Conservation (phyloP, 768 basidiomycete species). For the Suillus clintonianus region DNA sequence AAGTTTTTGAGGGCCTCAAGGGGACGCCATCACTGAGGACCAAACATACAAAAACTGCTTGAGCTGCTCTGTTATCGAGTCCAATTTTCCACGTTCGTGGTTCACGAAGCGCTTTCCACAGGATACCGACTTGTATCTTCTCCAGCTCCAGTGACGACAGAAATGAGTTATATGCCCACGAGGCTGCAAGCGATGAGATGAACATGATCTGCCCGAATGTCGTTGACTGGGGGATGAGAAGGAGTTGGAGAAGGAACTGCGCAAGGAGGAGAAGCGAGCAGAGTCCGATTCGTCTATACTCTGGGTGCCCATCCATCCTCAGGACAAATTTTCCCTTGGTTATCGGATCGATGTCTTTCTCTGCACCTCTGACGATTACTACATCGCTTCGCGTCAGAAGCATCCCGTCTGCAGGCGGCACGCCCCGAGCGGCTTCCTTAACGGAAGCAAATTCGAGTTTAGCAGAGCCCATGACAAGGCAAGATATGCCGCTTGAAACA, state of each 20-base stretch:
- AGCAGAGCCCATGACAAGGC: slow-evolving; percentile 32
- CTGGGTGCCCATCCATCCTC: slow-evolving; percentile 14
- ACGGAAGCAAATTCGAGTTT: slow-evolving; percentile 21
- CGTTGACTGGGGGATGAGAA: slow-evolving; percentile 35
- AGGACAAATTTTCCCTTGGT: slow-evolving; percentile 34
- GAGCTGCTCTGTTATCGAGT: slow-evolving; percentile 8
- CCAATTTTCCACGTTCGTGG: slow-evolving; percentile 21
- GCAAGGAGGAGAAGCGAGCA: slow-evolving; percentile 32
- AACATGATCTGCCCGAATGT: slow-evolving; percentile 40
- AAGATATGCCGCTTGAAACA: slow-evolving; percentile 32
- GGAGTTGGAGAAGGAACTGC: slow-evolving; percentile 36
- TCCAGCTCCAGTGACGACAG: slow-evolving; percentile 39
- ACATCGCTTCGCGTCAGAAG: slow-evolving; percentile 24
- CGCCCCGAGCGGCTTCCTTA: slow-evolving; percentile 18
- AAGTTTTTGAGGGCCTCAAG: background rate
- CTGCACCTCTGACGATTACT: slow-evolving; percentile 32
- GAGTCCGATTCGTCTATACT: slow-evolving; percentile 22
- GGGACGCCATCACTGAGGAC: slow-evolving; percentile 12
- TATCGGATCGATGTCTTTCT: slow-evolving; percentile 31
- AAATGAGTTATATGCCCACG: slow-evolving; percentile 38
- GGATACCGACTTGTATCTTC: slow-evolving; percentile 24
- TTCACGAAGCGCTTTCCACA: slow-evolving; percentile 14
- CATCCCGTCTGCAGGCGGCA: slow-evolving; percentile 34
- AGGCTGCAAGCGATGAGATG: slow-evolving; percentile 29
- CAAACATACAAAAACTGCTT: slow-evolving; percentile 26